Evolutionary conservation across 1,284 basidiomycete species (phyloP).

Genomic region (Microbotryomycetes sp.): DNA sequence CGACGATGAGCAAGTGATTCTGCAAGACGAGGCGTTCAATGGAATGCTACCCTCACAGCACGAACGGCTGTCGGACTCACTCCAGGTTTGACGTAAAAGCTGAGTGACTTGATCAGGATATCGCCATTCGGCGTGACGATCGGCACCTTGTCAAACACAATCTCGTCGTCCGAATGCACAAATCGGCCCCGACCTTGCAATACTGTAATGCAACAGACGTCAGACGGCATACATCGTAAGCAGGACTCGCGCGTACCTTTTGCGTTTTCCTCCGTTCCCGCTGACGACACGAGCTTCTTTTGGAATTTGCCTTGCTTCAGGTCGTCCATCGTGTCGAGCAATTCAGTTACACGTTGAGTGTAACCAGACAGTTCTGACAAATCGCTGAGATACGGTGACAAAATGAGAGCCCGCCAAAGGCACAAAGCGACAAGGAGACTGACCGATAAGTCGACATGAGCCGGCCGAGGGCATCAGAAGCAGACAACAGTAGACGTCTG

Average conservation of each 20-base stretch:
- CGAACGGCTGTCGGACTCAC: conserved; percentile 59
- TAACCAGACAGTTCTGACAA: conserved; percentile 92
- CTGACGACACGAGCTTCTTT: conserved; percentile 72
- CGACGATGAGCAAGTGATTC: conserved; percentile 85
- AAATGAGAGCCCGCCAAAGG: conserved; percentile 23
- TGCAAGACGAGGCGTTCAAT: conserved; percentile 36
- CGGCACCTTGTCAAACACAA: conserved; percentile 85
- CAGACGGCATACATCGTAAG: not conserved
- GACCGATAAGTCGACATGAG: conserved; percentile 89
- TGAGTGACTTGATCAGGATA: conserved; percentile 66
- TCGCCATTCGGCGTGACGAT: conserved; percentile 96
- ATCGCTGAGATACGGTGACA: conserved; percentile 52
- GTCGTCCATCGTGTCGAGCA: conserved; percentile 88
- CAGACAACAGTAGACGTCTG: conserved; percentile 68
- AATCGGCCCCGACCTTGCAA: conserved; percentile 70
- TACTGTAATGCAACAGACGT: conserved; percentile 48
- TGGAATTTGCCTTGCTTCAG: conserved; percentile 77
- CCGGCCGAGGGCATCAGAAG: conserved; percentile 53
- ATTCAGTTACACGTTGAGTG: conserved; percentile 78
- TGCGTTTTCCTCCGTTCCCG: conserved; percentile 64
- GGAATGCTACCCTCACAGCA: too few relatives aligned
- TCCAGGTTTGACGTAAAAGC: conserved; percentile 82
- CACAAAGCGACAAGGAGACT: not conserved
- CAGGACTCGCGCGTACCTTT: conserved; percentile 52
- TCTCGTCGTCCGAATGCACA: conserved; percentile 69